phyloP scores from a whole-genome alignment of 73 alveolate species.

The Tetrahymena borealis region DNA sequence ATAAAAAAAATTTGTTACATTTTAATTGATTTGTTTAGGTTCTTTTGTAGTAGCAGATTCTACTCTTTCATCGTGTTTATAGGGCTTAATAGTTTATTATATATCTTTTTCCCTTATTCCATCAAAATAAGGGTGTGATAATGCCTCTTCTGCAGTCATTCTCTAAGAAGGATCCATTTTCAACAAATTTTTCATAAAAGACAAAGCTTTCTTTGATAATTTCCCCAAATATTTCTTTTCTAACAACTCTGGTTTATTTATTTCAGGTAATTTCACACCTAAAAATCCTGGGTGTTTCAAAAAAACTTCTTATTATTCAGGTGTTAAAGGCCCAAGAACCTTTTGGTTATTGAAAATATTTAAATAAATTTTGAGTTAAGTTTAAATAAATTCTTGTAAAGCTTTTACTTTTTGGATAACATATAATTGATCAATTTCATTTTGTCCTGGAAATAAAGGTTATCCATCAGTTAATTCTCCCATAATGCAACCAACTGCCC shows the following conservation, averaged over 20 bases:
- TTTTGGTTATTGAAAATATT: not conserved
- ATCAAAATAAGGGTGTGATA: constrained; percentile 70
- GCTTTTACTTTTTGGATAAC: constrained; percentile 46
- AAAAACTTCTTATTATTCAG: constrained; percentile 72
- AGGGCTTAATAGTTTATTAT: not conserved
- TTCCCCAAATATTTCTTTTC: constrained; percentile 87
- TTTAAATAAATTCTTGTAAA: no score
- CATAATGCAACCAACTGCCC: constrained; percentile 93
- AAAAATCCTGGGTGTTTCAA: constrained; percentile 65
- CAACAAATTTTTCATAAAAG: constrained; percentile 71
- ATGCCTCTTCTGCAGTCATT: constrained; percentile 76
- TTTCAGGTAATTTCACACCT: constrained; percentile 77
- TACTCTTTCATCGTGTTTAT: constrained; percentile 5
- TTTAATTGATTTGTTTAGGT: not conserved
- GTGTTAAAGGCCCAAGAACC: constrained; percentile 76
- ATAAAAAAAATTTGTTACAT: not conserved
- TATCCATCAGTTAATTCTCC: constrained; percentile 84
- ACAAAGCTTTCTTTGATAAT: constrained; percentile 63
- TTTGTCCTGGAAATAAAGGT: constrained; percentile 81
- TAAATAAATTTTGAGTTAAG: no score
- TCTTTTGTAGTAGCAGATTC: constrained; percentile 23
- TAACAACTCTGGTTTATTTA: constrained; percentile 83
- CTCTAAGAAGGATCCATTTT: constrained; percentile 82
- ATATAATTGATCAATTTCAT: constrained; percentile 68
- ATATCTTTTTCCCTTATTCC: constrained; percentile 32